Percentiles rank a stretch among this genome's conserved stretches.
Conservation (phyloP, 2,329 filamentous ascomycete species). For the Cyphellophora europaea region DNA sequence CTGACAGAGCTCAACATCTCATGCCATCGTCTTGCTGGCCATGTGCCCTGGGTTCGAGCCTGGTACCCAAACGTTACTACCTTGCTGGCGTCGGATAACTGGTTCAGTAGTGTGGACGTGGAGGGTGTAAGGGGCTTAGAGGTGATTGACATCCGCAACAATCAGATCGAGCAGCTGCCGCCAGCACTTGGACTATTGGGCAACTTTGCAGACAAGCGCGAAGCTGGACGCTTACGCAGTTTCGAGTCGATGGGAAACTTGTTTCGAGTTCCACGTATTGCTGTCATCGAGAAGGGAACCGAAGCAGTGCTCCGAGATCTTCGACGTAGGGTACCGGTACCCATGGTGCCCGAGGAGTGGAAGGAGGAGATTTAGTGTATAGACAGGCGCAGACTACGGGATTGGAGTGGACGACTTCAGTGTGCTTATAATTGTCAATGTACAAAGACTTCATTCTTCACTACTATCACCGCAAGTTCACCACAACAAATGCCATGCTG, state of each 20-base stretch:
- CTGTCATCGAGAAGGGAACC: conserved; percentile 76
- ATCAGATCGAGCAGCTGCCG: conserved; percentile 74
- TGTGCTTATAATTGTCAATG: too few relatives aligned
- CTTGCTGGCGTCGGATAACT: conserved; percentile 70
- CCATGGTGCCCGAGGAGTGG: conserved; percentile 27
- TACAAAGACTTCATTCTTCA: too few relatives aligned
- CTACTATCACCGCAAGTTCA: too few relatives aligned
- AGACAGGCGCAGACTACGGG: too few relatives aligned
- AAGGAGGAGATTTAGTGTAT: conserved; percentile 7
- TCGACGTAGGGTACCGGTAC: conserved; percentile 60
- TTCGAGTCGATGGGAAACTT: conserved; percentile 70
- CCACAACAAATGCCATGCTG: too few relatives aligned
- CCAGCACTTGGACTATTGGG: conserved; percentile 71
- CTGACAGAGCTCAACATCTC: conserved; percentile 73
- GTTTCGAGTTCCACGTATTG: conserved; percentile 79
- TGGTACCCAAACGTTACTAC: conserved; percentile 62
- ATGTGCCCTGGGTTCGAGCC: conserved; percentile 56
- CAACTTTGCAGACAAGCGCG: conserved; percentile 37
- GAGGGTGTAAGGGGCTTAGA: conserved; percentile 65
- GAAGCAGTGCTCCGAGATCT: conserved; percentile 77
- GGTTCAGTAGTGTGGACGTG: conserved; percentile 62
- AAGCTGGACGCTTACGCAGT: conserved; percentile 51
- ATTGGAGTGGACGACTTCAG: too few relatives aligned
- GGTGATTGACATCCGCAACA: conserved; percentile 71
- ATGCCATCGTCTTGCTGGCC: conserved; percentile 64